Evolutionary conservation across 768 basidiomycete species (phyloP).

Genomic region (Podaxis sp.): DNA sequence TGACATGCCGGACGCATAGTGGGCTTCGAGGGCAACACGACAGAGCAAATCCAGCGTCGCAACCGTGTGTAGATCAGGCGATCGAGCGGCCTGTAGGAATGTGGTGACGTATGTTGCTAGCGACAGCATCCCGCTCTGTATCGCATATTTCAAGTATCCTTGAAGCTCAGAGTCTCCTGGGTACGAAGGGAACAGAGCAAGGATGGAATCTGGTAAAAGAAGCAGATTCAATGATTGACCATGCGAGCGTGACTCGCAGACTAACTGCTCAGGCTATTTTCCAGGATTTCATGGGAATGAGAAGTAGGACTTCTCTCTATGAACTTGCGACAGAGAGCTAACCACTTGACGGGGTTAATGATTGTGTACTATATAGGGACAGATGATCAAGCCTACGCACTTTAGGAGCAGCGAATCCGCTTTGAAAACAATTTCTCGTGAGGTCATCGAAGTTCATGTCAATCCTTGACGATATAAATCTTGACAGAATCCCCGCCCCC

Average conservation of each 20-base stretch:
- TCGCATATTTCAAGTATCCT: conserved; percentile 57
- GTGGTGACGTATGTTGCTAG: conserved; percentile 57
- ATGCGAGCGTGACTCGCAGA: neutral
- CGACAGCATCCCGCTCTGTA: conserved; percentile 53
- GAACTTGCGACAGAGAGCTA: conserved; percentile 57
- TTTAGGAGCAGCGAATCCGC: conserved; percentile 59
- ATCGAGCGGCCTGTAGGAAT: conserved; percentile 63
- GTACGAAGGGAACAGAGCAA: conserved; percentile 61
- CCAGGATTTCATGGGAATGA: conserved; percentile 38
- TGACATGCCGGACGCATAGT: conserved; percentile 53
- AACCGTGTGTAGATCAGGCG: conserved; percentile 56
- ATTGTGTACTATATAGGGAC: neutral
- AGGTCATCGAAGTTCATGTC: conserved; percentile 68
- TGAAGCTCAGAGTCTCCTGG: conserved; percentile 68
- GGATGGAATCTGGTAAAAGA: conserved; percentile 53
- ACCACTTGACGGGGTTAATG: conserved; percentile 47
- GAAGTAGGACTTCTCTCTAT: conserved; percentile 43
- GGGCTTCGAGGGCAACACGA: conserved; percentile 56
- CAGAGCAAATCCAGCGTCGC: conserved; percentile 71
- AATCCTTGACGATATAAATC: neutral
- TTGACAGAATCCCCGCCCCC: neutral
- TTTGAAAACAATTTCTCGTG: conserved; percentile 71
- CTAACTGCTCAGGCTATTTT: conserved; percentile 23
- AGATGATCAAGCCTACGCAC: conserved; percentile 26
- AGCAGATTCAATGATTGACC: neutral